Base-by-base conservation (phyloP, 2,329 filamentous ascomycete genomes). In the Diatrype stigma region DNA sequence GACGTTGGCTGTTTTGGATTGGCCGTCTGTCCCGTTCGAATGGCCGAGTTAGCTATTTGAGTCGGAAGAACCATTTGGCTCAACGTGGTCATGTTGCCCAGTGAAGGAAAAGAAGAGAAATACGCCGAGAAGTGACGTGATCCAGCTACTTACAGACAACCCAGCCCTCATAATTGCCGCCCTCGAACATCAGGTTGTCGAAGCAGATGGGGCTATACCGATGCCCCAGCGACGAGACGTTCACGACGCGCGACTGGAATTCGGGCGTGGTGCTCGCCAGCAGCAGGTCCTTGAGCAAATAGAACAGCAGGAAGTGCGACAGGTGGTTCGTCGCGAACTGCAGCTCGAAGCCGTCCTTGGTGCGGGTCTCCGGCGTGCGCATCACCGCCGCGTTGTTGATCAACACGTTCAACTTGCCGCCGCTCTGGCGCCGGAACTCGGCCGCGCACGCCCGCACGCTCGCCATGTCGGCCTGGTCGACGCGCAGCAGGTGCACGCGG, bases 301-400 rank as follows among this genome's bases (percentile, higher is more conserved):
- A 68, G 60, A 79, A 76, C 12, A 82, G 69, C 0, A 81, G 68
- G 65, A 81, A 82, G 60, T 81, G 78, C 3, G 65, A 69, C 1
- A 83, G 65, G 57, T 82, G 73, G 58, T 81, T 80, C 1, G 71
- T 76, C n/a, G 69, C 78, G 54, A 81, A 73, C 53, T 81, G 79
- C 0, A 63, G 59, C 53, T 83, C 79, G 55, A 73, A 73, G n/a
- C 76, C 76, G 53, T 79, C 76, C 21, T 56, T 56, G 1, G 73
- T 79, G 22, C 53, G 46, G 17, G 50, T 60, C 60, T 59, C 61
- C 53, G 16, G 71, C 63, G 37, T 56, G 47, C n/a, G 66, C 66
- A 78, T 75, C 42, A 81, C 69, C 5, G 69, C 74, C 1, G 70
- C 74, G 56, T 77, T 78, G 56, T 64, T 66, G 60, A 78, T 65